Evolutionary conservation across 805 yeast species (phyloP).

Genomic region (Kodamaea fukazawae): DNA sequence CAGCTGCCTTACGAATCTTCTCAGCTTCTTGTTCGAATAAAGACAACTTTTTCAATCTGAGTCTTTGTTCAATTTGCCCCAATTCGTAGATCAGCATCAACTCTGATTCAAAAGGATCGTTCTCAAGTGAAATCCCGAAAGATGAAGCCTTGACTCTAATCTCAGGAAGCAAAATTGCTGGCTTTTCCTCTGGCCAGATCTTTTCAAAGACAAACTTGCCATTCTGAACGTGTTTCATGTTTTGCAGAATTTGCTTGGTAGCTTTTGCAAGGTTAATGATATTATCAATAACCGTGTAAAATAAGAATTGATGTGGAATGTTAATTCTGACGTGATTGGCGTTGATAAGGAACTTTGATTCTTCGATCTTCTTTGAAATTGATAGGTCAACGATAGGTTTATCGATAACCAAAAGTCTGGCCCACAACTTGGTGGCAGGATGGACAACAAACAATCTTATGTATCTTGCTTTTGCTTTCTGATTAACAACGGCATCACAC

Average conservation of each 20-base stretch:
- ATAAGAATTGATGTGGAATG: constrained; percentile 71
- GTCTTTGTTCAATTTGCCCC: constrained; percentile 64
- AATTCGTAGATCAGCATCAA: constrained; percentile 61
- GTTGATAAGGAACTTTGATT: constrained; percentile 18
- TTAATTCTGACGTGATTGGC: constrained; percentile 46
- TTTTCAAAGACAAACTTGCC: constrained; percentile 26
- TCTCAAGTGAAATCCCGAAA: constrained; percentile 68
- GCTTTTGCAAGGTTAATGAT: constrained; percentile 66
- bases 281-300: constrained; percentile 79
- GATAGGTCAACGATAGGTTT: constrained; percentile 23
- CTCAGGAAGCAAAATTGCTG: constrained; percentile 50
- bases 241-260: constrained; percentile 54
- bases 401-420: constrained; percentile 34
- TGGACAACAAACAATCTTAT: constrained; percentile 48
- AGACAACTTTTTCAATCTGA: constrained; percentile 50
- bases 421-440: constrained; percentile 46
- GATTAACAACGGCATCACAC: constrained; percentile 24
- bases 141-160: constrained; percentile 54
- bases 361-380: constrained; percentile 6
- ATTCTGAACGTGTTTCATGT: constrained; percentile 36
- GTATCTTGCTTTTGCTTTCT: constrained; percentile 29
- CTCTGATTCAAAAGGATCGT: constrained; percentile 86
- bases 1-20: constrained; percentile 14
- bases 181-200: constrained; percentile 36
- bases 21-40: constrained; percentile 32